Conservation (phyloP, 768 basidiomycete species). For the Mycena olivaceomarginata region DNA sequence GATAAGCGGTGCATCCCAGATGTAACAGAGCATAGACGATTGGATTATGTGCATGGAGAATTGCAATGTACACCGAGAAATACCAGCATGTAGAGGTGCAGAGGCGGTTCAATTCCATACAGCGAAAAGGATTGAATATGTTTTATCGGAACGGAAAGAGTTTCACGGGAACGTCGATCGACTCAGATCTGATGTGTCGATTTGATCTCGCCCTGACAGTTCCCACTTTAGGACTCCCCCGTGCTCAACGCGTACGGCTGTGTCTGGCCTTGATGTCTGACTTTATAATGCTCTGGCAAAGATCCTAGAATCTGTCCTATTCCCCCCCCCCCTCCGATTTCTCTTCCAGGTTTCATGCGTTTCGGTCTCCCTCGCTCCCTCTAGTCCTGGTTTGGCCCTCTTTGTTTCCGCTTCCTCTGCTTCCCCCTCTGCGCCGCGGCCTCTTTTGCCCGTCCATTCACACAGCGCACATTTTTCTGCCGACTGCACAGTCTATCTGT, state of each 20-base stretch:
- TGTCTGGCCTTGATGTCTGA: conserved; percentile 26
- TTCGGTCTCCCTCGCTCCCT: conserved; percentile 48
- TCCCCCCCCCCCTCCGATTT: conserved; percentile 36
- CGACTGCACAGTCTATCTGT: conserved; percentile 48
- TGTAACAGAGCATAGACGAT: conserved; percentile 13
- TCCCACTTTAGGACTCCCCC: conserved; percentile 20
- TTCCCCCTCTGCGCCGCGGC: conserved; percentile 48
- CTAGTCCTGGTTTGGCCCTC: conserved; percentile 48
- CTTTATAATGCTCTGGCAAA: conserved; percentile 36
- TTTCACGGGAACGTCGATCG: conserved; percentile 17
- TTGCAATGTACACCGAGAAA: neutral
- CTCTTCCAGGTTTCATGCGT: conserved; percentile 46
- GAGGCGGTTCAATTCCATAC: conserved; percentile 5
- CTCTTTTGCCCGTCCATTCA: conserved; percentile 56
- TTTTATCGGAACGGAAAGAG: neutral
- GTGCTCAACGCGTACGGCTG: conserved; percentile 40
- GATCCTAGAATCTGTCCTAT: conserved; percentile 29
- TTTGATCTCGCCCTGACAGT: conserved; percentile 38
- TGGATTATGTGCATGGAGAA: neutral
- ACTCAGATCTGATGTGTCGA: conserved; percentile 20
- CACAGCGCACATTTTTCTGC: conserved; percentile 48
- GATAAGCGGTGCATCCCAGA: neutral
- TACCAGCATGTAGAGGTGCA: neutral
- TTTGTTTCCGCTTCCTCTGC: conserved; percentile 48
- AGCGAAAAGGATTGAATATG: neutral